Conservation (phyloP, 208 protist species). For the Trypanosoma avium region DNA sequence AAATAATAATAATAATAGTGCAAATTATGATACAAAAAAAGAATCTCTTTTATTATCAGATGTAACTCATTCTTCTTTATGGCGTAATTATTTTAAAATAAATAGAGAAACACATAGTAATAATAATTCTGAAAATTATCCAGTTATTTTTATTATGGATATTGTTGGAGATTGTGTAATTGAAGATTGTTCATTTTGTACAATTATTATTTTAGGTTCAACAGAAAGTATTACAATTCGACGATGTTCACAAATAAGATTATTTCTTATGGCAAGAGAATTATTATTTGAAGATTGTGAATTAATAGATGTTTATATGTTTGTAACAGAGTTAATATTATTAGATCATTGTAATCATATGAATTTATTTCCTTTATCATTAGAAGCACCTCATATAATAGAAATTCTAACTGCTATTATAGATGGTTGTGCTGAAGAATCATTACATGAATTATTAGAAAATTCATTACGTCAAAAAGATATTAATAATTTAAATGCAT, state of each 20-base stretch:
- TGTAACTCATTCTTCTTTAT: not conserved
- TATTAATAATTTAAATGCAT: slow-evolving; percentile 49
- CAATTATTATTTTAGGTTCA: slow-evolving; percentile 61
- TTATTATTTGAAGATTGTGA: slow-evolving; percentile 42
- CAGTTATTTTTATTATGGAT: slow-evolving; percentile 73
- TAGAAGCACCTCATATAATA: slow-evolving; percentile 59
- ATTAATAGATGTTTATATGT: slow-evolving; percentile 34
- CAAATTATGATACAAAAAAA: too few relatives aligned
- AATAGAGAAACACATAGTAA: not conserved
- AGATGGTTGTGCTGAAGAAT: slow-evolving; percentile 29
- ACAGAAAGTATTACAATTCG: slow-evolving; percentile 40
- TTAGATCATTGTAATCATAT: slow-evolving; percentile 11
- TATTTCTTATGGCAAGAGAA: slow-evolving; percentile 58
- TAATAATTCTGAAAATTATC: slow-evolving; percentile 20
- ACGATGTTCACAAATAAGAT: slow-evolving; percentile 51
- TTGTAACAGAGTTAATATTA: slow-evolving; percentile 62
- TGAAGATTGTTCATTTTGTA: slow-evolving; percentile 69
- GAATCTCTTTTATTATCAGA: not conserved
- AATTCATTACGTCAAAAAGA: slow-evolving; percentile 34
- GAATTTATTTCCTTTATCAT: slow-evolving; percentile 38
- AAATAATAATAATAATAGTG: not conserved
- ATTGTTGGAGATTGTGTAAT: slow-evolving; percentile 61
- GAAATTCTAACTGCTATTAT: slow-evolving; percentile 49
- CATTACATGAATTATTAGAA: slow-evolving; percentile 2
- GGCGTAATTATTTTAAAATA: too few relatives aligned